Evolutionary conservation across 139 green algal species (phyloP).

Genomic region (Chlamydomonas sp.): DNA sequence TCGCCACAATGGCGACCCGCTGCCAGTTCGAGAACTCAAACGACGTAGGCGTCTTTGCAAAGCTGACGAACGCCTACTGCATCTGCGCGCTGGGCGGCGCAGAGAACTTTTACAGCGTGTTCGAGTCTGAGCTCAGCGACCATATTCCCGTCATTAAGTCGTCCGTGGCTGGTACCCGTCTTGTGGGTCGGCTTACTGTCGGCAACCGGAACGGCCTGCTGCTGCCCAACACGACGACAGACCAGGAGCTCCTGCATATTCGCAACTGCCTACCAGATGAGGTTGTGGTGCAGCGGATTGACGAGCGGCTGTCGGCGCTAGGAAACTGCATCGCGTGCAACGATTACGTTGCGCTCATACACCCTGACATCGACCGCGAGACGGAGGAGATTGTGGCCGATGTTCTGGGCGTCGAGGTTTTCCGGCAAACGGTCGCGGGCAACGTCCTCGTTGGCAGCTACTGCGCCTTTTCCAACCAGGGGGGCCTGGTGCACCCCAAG

Average conservation of each 20-base stretch:
- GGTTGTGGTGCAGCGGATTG: constrained; percentile 97
- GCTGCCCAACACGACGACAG: constrained; percentile 93
- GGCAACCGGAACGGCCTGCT: constrained; percentile 99
- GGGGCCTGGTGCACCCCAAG: constrained; percentile 93
- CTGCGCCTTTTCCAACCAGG: constrained; percentile 95
- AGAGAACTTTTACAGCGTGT: constrained; percentile 99
- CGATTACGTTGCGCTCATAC: constrained; percentile 98
- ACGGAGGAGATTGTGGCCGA: constrained; percentile 90
- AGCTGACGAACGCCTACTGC: constrained; percentile 96
- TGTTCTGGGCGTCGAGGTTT: constrained; percentile 99
- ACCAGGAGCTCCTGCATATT: constrained; percentile 98
- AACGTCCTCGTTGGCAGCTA: constrained; percentile 97
- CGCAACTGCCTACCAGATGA: constrained; percentile 97
- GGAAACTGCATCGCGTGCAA: constrained; percentile 99
- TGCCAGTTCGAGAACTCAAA: constrained; percentile 96
- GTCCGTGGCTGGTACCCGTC: constrained; percentile 88
- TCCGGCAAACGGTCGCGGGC: constrained; percentile 95
- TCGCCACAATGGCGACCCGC: constrained; percentile 74
- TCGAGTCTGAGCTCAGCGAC: constrained; percentile 96
- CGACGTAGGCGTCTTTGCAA: constrained; percentile 97
- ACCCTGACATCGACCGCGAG: constrained; percentile 97
- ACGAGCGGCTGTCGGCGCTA: constrained; percentile 96
- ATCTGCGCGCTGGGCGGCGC: constrained; percentile 89
- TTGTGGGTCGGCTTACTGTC: constrained; percentile 93
- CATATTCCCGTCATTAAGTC: constrained; percentile 98